These are phyloP conservation scores for Beta lomatogona DNA, from an alignment of 179 eudicot genomes.

Conservation along the genomic window DNA sequence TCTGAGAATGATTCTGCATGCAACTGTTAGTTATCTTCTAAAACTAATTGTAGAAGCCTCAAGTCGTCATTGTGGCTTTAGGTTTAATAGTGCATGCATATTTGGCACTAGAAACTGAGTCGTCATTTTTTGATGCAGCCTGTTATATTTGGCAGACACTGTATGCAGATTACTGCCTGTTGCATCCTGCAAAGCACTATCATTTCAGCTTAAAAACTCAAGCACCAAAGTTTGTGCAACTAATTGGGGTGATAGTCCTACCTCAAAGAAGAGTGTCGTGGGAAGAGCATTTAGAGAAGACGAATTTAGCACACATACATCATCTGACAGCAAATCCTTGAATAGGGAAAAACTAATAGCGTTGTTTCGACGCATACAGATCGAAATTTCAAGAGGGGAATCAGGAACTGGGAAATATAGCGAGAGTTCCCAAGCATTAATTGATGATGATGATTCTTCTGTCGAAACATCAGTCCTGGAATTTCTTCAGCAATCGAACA, in stretches of 20 bases:
- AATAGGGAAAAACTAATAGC: conserved; percentile 49
- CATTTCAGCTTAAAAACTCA: conserved; percentile 12
- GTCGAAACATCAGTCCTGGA: conserved; percentile 45
- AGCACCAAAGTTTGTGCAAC: conserved; percentile 30
- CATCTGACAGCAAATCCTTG: conserved; percentile 31
- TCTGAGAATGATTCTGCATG: neutral
- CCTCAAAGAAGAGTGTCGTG: conserved; percentile 11
- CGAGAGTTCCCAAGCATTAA: conserved; percentile 24
- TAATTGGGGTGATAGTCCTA: conserved; percentile 14
- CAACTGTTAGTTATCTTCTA: neutral
- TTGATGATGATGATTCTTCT: conserved; percentile 34
- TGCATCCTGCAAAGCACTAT: conserved; percentile 21
- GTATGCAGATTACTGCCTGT: conserved; percentile 30
- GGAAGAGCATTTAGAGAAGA: conserved; percentile 30
- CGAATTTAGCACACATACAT: conserved; percentile 10
- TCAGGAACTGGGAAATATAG: conserved; percentile 28
- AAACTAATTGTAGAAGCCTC: neutral
- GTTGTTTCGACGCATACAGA: conserved; percentile 54
- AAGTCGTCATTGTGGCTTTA: neutral
- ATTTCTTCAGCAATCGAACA: conserved; percentile 44
- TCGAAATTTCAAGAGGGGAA: conserved; percentile 48
- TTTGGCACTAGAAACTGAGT: conserved; percentile 40
- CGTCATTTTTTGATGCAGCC: conserved; percentile 69
- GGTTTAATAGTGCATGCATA: neutral
- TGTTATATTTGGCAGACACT: conserved; percentile 75